Evolutionary conservation across 2,329 filamentous ascomycete genomes (phyloP).

Genomic region (Sporothrix inflata): DNA sequence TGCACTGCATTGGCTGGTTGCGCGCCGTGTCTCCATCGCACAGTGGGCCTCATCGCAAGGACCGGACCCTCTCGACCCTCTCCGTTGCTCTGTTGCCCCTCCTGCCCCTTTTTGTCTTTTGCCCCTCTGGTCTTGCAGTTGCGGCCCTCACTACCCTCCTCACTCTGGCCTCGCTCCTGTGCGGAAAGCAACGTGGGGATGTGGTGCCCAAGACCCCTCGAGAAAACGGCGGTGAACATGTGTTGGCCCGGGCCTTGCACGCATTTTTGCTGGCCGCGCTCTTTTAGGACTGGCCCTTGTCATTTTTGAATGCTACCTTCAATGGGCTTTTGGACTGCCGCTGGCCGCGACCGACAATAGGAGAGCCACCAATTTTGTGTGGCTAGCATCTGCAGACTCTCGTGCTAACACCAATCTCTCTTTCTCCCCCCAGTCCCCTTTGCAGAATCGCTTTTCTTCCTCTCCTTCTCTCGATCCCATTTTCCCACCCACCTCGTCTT

Average conservation of each 20-base stretch:
- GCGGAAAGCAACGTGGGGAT: neutral
- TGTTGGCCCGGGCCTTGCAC: neutral
- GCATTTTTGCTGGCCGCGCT: neutral
- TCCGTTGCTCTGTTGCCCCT: constrained; percentile 1
- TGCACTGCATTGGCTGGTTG: constrained; percentile 20
- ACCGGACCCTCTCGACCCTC: constrained; percentile 23
- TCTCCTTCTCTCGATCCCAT: neutral
- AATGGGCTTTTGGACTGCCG: neutral
- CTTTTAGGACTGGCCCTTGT: constrained; percentile 3
- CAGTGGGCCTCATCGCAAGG: constrained; percentile 24
- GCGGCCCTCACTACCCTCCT: too few relatives aligned
- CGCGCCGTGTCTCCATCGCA: constrained; percentile 24
- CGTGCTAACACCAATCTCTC: constrained; percentile 14
- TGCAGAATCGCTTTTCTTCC: neutral
- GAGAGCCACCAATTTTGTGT: constrained; percentile 18
- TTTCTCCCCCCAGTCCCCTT: constrained; percentile 2
- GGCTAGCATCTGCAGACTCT: constrained; percentile 12
- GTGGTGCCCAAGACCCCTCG: constrained; percentile 15
- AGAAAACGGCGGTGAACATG: constrained; percentile 32
- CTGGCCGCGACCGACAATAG: constrained; percentile 19
- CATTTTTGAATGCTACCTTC: constrained; percentile 5
- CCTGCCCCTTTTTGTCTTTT: constrained; percentile 12
- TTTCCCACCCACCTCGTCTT: neutral
- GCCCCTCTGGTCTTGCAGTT: neutral
- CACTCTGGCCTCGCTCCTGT: neutral